Conservation (phyloP, 257 asterid species). For the Lantana camara region DNA sequence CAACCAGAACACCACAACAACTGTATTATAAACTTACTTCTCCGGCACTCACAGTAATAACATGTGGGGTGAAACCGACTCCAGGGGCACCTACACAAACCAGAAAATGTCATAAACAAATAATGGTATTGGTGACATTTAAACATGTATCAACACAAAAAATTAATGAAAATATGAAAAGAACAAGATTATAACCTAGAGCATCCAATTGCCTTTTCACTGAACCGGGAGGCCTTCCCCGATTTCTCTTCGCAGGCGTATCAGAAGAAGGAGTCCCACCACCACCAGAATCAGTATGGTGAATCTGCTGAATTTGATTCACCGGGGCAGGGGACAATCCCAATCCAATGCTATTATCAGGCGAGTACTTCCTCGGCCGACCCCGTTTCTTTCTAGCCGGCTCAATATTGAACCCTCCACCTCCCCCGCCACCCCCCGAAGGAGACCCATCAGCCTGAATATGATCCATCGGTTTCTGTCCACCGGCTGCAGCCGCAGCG, state of each 20-base stretch:
- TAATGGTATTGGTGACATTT: not conserved
- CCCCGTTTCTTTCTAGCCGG: conserved; percentile 77
- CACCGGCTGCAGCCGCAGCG: conserved; percentile 10
- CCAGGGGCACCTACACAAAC: conserved; percentile 46
- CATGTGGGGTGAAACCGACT: conserved; percentile 56
- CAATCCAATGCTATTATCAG: conserved; percentile 73
- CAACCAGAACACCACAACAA: not conserved
- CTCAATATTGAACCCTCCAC: conserved; percentile 59
- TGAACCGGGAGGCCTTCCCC: conserved; percentile 63
- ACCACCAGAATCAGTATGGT: conserved; percentile 34
- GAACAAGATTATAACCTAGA: conserved; percentile 34
- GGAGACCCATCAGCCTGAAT: conserved; percentile 53
- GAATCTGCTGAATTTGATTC: conserved; percentile 46
- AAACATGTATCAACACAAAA: not conserved
- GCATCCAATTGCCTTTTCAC: conserved; percentile 55
- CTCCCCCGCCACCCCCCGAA: conserved; percentile 46
- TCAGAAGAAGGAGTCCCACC: conserved; percentile 42
- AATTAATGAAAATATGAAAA: not conserved
- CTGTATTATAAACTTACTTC: conserved; percentile 34
- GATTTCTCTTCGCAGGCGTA: conserved; percentile 39
- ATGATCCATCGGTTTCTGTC: conserved; percentile 42
- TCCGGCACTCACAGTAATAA: conserved; percentile 46
- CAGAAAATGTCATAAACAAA: conserved; percentile 10
- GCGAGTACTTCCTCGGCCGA: conserved; percentile 86
- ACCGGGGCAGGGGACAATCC: conserved; percentile 71